Evolutionary conservation across 805 yeast species (phyloP).

Genomic region (Saturnispora sanitii): DNA sequence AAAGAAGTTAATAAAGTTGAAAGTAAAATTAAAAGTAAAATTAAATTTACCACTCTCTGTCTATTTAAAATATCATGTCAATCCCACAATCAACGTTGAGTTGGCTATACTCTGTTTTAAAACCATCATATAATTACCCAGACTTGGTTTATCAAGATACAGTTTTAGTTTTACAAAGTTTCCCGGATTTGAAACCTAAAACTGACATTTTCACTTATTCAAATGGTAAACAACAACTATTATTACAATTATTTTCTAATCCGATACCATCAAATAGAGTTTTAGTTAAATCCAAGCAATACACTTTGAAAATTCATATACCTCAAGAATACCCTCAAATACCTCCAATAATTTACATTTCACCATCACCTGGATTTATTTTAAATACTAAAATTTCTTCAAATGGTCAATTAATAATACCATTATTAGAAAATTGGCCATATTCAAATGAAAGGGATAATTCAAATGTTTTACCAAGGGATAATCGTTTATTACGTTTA

Average conservation of each 20-base stretch:
- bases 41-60: neutral
- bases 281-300: constrained; percentile 27
- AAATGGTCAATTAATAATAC: constrained; percentile 65
- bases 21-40: neutral
- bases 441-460: constrained; percentile 18
- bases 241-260: constrained; percentile 56
- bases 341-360: constrained; percentile 57
- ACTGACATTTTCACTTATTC: constrained; percentile 54
- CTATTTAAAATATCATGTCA: neutral
- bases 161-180: constrained; percentile 40
- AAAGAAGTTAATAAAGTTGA: neutral
- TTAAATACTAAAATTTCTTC: constrained; percentile 40
- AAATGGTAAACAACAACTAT: constrained; percentile 48
- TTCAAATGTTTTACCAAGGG: constrained; percentile 18
- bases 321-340: constrained; percentile 62
- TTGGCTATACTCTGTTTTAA: constrained; percentile 51
- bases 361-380: constrained; percentile 35
- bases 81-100: constrained; percentile 22
- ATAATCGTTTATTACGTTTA: constrained; percentile 23
- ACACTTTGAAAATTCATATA: constrained; percentile 41
- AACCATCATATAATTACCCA: constrained; percentile 52
- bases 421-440: constrained; percentile 53
- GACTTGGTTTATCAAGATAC: constrained; percentile 54
- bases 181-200: constrained; percentile 50
- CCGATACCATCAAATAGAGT: constrained; percentile 2